A percentile compares a stretch with the other conserved stretches of the same genome.
Evolutionary conservation across 371 early-diverging fungal species (phyloP).

Genomic region (Actinomortierella ambigua): DNA sequence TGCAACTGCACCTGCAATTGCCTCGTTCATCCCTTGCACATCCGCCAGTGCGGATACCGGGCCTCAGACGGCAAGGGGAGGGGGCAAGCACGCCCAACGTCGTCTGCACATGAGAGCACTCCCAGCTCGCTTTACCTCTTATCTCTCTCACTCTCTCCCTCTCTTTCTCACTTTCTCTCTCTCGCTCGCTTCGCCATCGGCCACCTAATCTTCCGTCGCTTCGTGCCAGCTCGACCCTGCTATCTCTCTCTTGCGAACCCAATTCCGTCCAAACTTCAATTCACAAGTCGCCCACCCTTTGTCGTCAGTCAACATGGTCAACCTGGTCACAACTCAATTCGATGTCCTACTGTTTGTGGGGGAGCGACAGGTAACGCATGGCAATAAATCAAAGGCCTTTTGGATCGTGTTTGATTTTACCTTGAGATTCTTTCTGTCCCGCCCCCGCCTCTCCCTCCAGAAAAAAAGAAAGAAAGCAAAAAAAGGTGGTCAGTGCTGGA

Average conservation of each 20-base stretch:
- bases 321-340: slow-evolving; percentile 30
- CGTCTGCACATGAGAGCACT: too few species aligned
- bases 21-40: too few species aligned
- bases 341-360: slow-evolving; percentile 31
- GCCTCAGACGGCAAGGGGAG: too few species aligned
- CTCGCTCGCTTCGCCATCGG: too few species aligned
- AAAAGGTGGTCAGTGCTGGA: too few species aligned
- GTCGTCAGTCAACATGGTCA: not conserved
- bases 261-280: not conserved
- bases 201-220: not conserved
- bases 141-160: too few species aligned
- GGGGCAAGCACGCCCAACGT: too few species aligned
- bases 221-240: not conserved
- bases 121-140: too few species aligned
- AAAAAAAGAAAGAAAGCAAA: not conserved
- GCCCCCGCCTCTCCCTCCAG: not conserved
- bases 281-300: not conserved
- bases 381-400: not conserved
- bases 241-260: not conserved
- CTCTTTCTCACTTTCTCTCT: too few species aligned
- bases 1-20: too few species aligned
- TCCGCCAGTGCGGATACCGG: too few species aligned
- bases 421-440: not conserved
- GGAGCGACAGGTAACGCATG: slow-evolving; percentile 25
- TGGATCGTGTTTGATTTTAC: not conserved